Base-by-base conservation (phyloP, 495 filamentous ascomycete genomes). In the Annulohypoxylon stygium region DNA sequence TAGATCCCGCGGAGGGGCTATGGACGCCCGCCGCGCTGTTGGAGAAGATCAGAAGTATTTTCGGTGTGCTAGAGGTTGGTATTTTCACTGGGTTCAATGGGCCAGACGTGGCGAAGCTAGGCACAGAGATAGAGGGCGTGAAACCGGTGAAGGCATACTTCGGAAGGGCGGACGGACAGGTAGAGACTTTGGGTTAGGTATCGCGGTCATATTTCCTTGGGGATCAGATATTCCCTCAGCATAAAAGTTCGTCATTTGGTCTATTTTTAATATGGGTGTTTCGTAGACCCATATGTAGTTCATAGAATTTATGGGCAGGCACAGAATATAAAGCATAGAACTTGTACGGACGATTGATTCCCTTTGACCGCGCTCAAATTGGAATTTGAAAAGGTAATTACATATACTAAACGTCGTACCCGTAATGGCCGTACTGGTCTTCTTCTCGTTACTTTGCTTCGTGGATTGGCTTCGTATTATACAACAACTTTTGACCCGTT, bases 81-180 rank as follows among this genome's bases (percentile, higher is more conserved):
- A 86, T 98, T 37, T 99, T 99, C 85, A 88, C 87, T 51, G 94
- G 94, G 0, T 53, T 88, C 70, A 93, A 93, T 62, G 94, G 94
- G 3, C 79, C 86, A 3, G 82, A 95, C 79, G 90, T 90, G 37
- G 83, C 85, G 43, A 84, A 83, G 47, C 79, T 80, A 45, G 89
- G 88, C 12, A 83, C 81, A 51, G 80, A 85, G 58, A 82, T 84
- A 50, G 92, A 93, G 36, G 96, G 94, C 2, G 93, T 97, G 83
- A 95, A 93, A 80, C 96, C 96, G 2, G 88, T 97, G 23, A 93
- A 93, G 45, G 95, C 93, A 34, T 99, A 98, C 82, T 98, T 98
- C 80, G 96, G 96, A 14, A 93, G 93, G 91, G 88, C 91, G 61
- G 89, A 95, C 79, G 93, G 93, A 12, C 84, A 85, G 26, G 90